A percentile compares a stretch with the other conserved stretches of the same genome.
Evolutionary conservation across 2,329 filamentous ascomycete genomes (phyloP).

Genomic region (Hirsutella thompsonii): DNA sequence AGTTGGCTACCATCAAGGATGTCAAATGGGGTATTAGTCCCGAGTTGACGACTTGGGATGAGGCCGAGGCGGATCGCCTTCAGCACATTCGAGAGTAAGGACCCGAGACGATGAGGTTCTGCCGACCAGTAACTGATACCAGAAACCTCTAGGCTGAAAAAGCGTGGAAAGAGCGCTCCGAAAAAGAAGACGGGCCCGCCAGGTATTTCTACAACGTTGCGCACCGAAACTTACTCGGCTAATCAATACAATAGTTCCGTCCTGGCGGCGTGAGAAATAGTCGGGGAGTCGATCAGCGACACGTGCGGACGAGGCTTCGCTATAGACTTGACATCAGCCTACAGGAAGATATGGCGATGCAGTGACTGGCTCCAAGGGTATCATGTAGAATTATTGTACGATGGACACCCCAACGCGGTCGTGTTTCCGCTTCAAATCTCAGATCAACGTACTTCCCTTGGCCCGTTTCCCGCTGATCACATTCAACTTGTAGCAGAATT

Average conservation of each 20-base stretch:
- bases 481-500: too few species aligned
- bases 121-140: conserved; percentile 14
- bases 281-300: background rate
- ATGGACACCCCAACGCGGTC: too few species aligned
- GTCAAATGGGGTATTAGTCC: conserved; percentile 57
- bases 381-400: too few species aligned
- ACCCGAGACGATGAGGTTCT: background rate
- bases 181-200: conserved; percentile 65
- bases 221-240: background rate
- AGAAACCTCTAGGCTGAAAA: conserved; percentile 45
- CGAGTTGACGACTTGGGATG: conserved; percentile 56
- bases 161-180: conserved; percentile 74
- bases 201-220: conserved; percentile 12
- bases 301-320: too few species aligned
- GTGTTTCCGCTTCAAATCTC: too few species aligned
- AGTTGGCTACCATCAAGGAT: conserved; percentile 57
- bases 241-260: background rate
- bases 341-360: too few species aligned
- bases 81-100: conserved; percentile 58
- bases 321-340: too few species aligned
- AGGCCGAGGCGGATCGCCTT: conserved; percentile 66
- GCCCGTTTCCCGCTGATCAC: too few species aligned
- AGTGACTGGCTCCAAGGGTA: too few species aligned
- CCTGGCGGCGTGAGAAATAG: background rate
- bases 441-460: too few species aligned